Evolutionary conservation across 768 basidiomycete species (phyloP).

Genomic region (Boletus vermiculosoides): DNA sequence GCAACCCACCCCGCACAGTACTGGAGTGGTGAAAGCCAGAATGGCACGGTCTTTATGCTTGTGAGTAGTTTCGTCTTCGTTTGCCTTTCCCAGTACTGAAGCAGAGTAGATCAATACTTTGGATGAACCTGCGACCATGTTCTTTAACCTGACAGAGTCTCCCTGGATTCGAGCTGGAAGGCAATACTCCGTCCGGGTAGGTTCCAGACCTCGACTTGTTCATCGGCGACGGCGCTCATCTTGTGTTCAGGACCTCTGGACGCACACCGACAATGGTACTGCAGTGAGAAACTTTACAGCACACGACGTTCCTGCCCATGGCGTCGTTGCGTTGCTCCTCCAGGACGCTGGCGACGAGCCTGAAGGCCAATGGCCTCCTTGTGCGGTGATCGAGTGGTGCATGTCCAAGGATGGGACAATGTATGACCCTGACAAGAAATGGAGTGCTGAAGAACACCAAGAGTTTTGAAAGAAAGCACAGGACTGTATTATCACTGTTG

Average conservation of each 20-base stretch:
- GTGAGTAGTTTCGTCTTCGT: slow-evolving; percentile 32
- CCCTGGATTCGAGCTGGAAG: slow-evolving; percentile 69
- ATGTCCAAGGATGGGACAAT: slow-evolving; percentile 56
- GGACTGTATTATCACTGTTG: background rate
- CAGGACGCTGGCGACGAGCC: slow-evolving; percentile 70
- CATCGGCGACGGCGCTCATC: background rate
- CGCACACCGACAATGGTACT: slow-evolving; percentile 69
- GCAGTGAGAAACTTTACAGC: slow-evolving; percentile 58
- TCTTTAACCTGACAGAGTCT: slow-evolving; percentile 64
- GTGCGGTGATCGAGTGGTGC: slow-evolving; percentile 57
- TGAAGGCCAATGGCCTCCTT: slow-evolving; percentile 52
- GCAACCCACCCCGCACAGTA: slow-evolving; percentile 62
- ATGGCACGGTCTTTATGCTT: slow-evolving; percentile 67
- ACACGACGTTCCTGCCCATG: slow-evolving; percentile 58
- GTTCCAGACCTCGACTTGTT: slow-evolving; percentile 16
- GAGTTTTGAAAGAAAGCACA: background rate
- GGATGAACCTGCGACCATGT: slow-evolving; percentile 54
- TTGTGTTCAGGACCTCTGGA: slow-evolving; percentile 60
- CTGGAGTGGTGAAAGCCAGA: slow-evolving; percentile 66
- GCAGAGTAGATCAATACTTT: slow-evolving; percentile 55
- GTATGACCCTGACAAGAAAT: slow-evolving; percentile 30
- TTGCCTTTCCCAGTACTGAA: background rate
- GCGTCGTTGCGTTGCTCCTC: slow-evolving; percentile 64
- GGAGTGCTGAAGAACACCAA: slow-evolving; percentile 18
- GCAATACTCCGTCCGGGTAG: slow-evolving; percentile 61